Percentiles rank a stretch among this genome's conserved stretches.
These are phyloP conservation scores for Mycosarcoma maydis DNA, from an alignment of 1,284 basidiomycete species.

Conservation along the genomic window DNA sequence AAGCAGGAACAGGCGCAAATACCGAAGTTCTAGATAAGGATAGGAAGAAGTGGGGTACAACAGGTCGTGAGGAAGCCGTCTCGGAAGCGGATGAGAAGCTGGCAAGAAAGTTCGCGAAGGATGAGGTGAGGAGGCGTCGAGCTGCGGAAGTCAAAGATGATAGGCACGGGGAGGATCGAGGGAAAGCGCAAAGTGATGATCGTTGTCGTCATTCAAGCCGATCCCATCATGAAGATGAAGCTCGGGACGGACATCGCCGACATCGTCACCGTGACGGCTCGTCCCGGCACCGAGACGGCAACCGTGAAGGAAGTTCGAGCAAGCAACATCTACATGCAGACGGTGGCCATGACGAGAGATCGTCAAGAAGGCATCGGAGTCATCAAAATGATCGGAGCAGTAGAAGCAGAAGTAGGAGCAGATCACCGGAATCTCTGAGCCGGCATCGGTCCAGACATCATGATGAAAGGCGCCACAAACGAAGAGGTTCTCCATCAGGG, in stretches of 20 bases:
- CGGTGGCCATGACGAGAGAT: constrained; percentile 5
- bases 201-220: constrained; percentile 8
- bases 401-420: constrained; percentile 16
- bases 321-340: constrained; percentile 10
- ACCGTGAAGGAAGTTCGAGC: constrained; percentile 11
- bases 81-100: constrained; percentile 48
- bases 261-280: constrained; percentile 9
- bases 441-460: constrained; percentile 4
- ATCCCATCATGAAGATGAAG: constrained; percentile 11
- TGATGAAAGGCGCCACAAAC: constrained; percentile 2
- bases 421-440: constrained; percentile 16
- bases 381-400: not conserved
- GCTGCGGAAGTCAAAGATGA: constrained; percentile 26
- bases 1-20: constrained; percentile 46
- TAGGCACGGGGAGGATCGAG: constrained; percentile 17
- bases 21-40: constrained; percentile 19
- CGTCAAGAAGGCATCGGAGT: constrained; percentile 11
- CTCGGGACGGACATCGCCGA: constrained; percentile 6
- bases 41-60: constrained; percentile 25
- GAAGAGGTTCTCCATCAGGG: not conserved
- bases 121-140: constrained; percentile 32
- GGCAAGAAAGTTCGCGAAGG: constrained; percentile 46
- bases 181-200: constrained; percentile 3
- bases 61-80: constrained; percentile 10
- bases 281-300: constrained; percentile 6